phyloP scores from a whole-genome alignment of 2,329 filamentous ascomycete genomes.

The Cercospora sesami region DNA sequence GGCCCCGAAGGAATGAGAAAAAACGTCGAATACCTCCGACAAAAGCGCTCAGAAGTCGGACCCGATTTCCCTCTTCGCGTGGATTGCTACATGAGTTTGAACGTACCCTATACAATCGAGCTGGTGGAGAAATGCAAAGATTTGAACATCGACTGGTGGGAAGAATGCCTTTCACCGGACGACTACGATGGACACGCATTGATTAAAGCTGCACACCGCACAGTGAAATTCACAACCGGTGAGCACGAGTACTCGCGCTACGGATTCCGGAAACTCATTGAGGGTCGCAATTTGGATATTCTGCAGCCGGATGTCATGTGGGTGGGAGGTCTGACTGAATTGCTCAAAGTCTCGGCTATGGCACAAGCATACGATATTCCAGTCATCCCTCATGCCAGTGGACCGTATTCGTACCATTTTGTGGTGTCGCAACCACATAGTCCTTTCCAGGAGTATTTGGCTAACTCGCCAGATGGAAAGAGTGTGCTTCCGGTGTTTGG shows the following conservation, averaged over 20 bases:
- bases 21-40: constrained; percentile 84
- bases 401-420: constrained; percentile 94
- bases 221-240: constrained; percentile 89
- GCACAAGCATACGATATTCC: constrained; percentile 91
- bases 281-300: constrained; percentile 88
- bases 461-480: constrained; percentile 88
- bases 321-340: constrained; percentile 88
- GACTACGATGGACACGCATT: constrained; percentile 88
- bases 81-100: constrained; percentile 96
- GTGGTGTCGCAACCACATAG: constrained; percentile 90
- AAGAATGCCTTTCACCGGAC: constrained; percentile 88
- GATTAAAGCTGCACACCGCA: constrained; percentile 87
- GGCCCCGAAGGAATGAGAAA: constrained; percentile 78
- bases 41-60: constrained; percentile 80
- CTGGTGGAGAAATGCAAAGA: constrained; percentile 79
- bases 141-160: constrained; percentile 94
- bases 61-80: constrained; percentile 92
- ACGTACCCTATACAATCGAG: constrained; percentile 89
- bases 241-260: constrained; percentile 95
- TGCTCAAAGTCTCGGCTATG: constrained; percentile 85
- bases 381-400: constrained; percentile 91
- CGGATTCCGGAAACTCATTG: constrained; percentile 90
- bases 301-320: constrained; percentile 97
- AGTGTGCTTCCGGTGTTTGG: constrained; percentile 90
- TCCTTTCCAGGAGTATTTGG: constrained; percentile 93